A percentile compares a stretch with the other conserved stretches of the same genome.
phyloP scores from a whole-genome alignment of 2,329 filamentous ascomycete species.

The Fusarium dlaminii region DNA sequence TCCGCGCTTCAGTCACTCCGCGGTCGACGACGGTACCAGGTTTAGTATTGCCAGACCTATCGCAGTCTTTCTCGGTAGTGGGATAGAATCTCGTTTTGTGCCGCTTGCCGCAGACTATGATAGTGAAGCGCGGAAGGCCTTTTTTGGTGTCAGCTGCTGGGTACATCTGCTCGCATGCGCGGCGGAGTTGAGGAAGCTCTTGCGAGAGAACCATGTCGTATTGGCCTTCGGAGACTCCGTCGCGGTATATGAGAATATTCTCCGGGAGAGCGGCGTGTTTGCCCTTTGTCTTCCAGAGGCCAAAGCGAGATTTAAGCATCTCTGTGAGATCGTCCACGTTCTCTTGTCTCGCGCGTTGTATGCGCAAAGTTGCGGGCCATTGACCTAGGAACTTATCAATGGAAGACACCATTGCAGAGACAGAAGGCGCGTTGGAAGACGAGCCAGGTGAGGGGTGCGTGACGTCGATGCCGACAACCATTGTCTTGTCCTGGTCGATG shows the following conservation, averaged over 20 bases:
- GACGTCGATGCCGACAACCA: neutral
- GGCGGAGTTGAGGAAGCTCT: neutral
- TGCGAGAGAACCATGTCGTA: neutral
- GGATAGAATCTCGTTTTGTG: constrained; percentile 1
- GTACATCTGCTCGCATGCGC: neutral
- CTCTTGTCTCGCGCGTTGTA: neutral
- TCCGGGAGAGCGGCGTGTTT: neutral
- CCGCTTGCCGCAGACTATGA: neutral
- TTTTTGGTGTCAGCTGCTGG: neutral
- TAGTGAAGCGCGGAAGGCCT: neutral
- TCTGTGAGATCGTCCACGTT: neutral
- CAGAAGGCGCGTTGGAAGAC: neutral
- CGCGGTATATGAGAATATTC: neutral
- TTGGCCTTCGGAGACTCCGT: neutral
- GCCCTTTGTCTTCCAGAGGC: neutral
- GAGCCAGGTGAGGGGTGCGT: neutral
- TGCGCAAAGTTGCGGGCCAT: neutral
- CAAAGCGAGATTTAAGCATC: neutral
- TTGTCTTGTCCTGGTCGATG: neutral
- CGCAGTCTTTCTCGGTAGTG: neutral
- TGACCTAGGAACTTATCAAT: neutral
- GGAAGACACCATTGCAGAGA: neutral
- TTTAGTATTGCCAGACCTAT: neutral
- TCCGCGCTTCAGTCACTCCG: neutral
- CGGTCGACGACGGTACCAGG: neutral